Conservation (phyloP, 2,329 filamentous ascomycete species). For the Aspergillus oerlinghausenensis region DNA sequence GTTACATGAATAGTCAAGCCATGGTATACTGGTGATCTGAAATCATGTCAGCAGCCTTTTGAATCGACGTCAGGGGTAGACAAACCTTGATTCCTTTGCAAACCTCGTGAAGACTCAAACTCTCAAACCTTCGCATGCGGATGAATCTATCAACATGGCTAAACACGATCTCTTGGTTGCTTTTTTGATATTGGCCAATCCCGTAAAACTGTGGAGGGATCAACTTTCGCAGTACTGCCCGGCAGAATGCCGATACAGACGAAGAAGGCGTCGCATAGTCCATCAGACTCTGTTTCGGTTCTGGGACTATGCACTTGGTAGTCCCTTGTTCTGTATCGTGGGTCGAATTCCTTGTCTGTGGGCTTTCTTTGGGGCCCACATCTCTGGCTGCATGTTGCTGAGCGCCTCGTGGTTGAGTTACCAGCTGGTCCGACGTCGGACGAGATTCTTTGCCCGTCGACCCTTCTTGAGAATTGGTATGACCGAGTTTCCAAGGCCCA, state of each 20-base stretch:
- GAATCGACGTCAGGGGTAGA: background rate
- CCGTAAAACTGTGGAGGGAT: constrained; percentile 77
- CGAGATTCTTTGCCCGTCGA: background rate
- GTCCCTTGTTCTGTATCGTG: constrained; percentile 1
- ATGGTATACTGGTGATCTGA: constrained; percentile 65
- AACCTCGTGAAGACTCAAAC: constrained; percentile 71
- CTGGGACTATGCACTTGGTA: constrained; percentile 4
- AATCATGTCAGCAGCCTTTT: background rate
- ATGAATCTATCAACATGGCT: constrained; percentile 73
- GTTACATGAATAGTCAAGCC: constrained; percentile 61
- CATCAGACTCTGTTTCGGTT: constrained; percentile 47
- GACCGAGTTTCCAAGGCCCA: constrained; percentile 21
- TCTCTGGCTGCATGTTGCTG: constrained; percentile 6
- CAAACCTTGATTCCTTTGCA: constrained; percentile 69
- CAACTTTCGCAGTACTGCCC: constrained; percentile 65
- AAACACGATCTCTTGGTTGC: constrained; percentile 62
- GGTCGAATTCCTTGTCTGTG: background rate
- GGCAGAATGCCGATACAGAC: constrained; percentile 81
- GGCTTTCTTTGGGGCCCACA: background rate
- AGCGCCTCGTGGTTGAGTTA: constrained; percentile 21
- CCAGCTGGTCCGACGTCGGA: constrained; percentile 17
- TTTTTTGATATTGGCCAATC: constrained; percentile 42
- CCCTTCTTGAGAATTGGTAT: constrained; percentile 6
- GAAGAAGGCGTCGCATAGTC: constrained; percentile 63
- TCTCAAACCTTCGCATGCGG: constrained; percentile 73